Evolutionary conservation across 306 rosid genomes (phyloP).

Genomic region (Sophora flavescens): DNA sequence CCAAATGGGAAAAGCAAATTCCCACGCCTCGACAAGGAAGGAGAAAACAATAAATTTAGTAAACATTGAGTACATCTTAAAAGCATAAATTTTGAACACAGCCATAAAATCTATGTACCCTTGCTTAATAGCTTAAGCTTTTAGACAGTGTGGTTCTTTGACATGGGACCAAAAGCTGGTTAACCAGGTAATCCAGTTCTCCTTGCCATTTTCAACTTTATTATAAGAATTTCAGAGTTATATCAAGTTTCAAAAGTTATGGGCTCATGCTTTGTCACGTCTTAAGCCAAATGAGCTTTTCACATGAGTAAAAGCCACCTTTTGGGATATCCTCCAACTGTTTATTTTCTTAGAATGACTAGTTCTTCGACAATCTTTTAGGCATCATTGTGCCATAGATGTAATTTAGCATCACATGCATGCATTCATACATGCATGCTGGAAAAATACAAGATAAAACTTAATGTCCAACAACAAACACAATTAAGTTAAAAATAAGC

Average conservation of each 20-base stretch:
- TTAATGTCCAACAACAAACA: slow-evolving; percentile 22
- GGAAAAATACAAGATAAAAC: background rate
- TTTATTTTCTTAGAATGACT: background rate
- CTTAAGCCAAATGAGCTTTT: slow-evolving; percentile 13
- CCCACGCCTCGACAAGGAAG: background rate
- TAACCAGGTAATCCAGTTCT: slow-evolving; percentile 9
- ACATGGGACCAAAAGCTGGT: slow-evolving; percentile 1
- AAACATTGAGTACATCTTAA: background rate
- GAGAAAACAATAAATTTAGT: slow-evolving; percentile 6
- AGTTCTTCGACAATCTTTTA: slow-evolving; percentile 7
- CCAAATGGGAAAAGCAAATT: background rate
- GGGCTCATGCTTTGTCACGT: slow-evolving; percentile 6
- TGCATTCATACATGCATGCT: background rate
- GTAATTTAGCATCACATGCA: slow-evolving; percentile 25
- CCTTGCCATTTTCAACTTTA: slow-evolving; percentile 6
- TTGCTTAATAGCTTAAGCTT: slow-evolving; percentile 6
- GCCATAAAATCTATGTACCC: background rate
- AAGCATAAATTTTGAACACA: slow-evolving; percentile 6
- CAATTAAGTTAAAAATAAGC: slow-evolving; percentile 35
- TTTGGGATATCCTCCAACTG: background rate
- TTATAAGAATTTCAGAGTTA: background rate
- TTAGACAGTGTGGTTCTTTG: slow-evolving; percentile 3
- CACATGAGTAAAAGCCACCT: background rate
- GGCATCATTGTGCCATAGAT: background rate
- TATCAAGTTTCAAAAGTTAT: background rate